Base-by-base conservation (phyloP, 106 monocot species). In the Alisma plantagoaquatica region DNA sequence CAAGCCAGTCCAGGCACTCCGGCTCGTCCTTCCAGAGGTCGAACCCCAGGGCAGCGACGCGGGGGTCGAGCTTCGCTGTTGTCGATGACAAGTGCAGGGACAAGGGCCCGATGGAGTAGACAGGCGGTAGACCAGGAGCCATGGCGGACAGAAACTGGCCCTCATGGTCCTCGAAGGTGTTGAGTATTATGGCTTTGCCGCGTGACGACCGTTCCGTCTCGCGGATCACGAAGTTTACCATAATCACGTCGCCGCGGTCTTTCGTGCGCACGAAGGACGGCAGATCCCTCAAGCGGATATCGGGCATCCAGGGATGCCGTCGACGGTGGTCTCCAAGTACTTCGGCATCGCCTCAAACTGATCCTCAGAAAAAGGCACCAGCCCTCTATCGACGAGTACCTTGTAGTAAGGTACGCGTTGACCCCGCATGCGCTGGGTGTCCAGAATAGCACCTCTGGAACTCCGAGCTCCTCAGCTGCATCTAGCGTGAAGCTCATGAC, bases 111-210 rank as follows among this genome's bases (percentile, higher is more conserved):
- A 79, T 26, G 2, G 50, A 45, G 48, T 79, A 73, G 7, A 84
- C 18, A 3, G 69, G 60, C 0, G 77, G 77, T 18, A 81, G 43
- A 8, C 62, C 24, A 9, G 69, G 0, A 0, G 50, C 7, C 59
- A 85, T 43, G 11, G 66, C 65, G 3, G 55, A 43, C 1, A 84
- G 48, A 9, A 73, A 65, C 1, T 44, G n/a, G 29, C 19, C 27
- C 46, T 84, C 84, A 8, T 79, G 29, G 0, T 64, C 72, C 20
- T 70, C 69, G 50, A 85, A 80, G 14, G 76, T 80, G 70, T 79
- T 78, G 12, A 84, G 27, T 24, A 84, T 33, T 49, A 84, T 51
- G 0, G 71, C 71, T 0, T 66, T 27, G 2, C 75, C 68, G 11
- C 27, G 23, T 0, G 30, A 15, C 2, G 33, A 25, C 1, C 60